Percentiles rank a stretch among this genome's conserved stretches.
phyloP scores from a whole-genome alignment of 2,329 filamentous ascomycete genomes.

The Ceratocystis cacaofunesta region DNA sequence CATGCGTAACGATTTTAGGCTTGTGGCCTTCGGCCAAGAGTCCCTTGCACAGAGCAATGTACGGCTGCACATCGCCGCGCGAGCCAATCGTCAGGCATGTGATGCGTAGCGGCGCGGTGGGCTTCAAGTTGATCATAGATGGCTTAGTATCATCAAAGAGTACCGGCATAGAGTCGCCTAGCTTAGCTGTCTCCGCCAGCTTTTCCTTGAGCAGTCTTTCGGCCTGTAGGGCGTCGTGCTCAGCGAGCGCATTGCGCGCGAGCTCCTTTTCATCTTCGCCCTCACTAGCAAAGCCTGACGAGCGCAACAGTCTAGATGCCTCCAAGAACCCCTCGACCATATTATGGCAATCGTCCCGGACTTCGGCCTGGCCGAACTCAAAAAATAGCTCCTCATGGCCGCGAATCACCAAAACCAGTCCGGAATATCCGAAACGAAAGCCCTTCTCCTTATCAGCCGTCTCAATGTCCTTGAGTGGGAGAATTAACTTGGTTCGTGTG shows the following conservation, averaged over 20 bases:
- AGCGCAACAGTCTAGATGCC: neutral
- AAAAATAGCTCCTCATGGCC: constrained; percentile 96
- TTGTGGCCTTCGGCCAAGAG: constrained; percentile 76
- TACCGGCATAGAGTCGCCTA: constrained; percentile 52
- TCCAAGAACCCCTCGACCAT: constrained; percentile 8
- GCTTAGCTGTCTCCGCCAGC: constrained; percentile 20
- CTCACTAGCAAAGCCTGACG: neutral
- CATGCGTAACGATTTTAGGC: constrained; percentile 77
- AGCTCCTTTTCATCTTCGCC: constrained; percentile 40
- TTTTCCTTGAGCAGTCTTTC: constrained; percentile 24
- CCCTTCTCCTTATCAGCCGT: constrained; percentile 92
- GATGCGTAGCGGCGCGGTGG: constrained; percentile 59
- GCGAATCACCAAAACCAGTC: constrained; percentile 79
- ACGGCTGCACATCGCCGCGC: constrained; percentile 89
- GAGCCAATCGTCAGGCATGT: constrained; percentile 95
- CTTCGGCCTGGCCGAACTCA: constrained; percentile 64
- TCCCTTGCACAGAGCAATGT: constrained; percentile 89
- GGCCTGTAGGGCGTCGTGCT: constrained; percentile 57
- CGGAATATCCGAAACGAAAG: constrained; percentile 80
- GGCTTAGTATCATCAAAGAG: constrained; percentile 79
- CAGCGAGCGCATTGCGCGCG: constrained; percentile 60
- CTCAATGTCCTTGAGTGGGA: constrained; percentile 81
- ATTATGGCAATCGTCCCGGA: constrained; percentile 70
- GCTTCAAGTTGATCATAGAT: constrained; percentile 63
- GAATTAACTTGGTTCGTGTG: constrained; percentile 79